Conservation (phyloP, 2,329 filamentous ascomycete genomes). For the Diaporthe eres region DNA sequence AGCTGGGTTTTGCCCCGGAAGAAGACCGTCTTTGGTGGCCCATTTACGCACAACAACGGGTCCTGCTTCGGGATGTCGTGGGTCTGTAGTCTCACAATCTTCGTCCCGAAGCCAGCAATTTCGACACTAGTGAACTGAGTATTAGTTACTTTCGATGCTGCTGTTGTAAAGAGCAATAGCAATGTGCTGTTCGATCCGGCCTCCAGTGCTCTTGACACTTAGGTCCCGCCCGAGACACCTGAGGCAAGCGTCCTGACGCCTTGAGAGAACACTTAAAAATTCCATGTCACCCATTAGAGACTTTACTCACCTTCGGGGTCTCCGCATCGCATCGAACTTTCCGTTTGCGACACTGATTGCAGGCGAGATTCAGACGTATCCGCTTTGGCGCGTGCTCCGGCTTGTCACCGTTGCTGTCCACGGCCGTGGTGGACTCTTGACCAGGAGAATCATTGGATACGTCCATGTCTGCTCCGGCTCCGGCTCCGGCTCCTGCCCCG, state of each 20-base stretch:
- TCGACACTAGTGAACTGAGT: constrained; percentile 37
- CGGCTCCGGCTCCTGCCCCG: neutral
- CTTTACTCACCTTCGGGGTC: constrained; percentile 42
- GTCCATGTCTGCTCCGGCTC: constrained; percentile 18
- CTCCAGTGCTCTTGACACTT: neutral
- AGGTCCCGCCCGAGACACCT: no score
- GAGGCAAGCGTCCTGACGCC: no score
- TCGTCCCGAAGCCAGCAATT: constrained; percentile 48
- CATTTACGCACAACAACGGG: constrained; percentile 41
- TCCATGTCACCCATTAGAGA: neutral
- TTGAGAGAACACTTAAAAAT: neutral
- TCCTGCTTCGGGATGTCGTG: constrained; percentile 44
- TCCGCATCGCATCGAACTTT: constrained; percentile 51
- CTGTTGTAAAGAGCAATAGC: neutral
- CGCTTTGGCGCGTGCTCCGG: constrained; percentile 39
- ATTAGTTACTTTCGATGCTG: neutral
- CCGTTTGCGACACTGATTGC: constrained; percentile 49
- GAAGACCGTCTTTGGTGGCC: constrained; percentile 42
- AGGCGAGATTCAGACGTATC: constrained; percentile 45
- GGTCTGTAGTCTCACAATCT: constrained; percentile 48
- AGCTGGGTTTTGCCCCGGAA: constrained; percentile 23
- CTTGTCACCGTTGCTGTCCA: neutral
- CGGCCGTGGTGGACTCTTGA: neutral
- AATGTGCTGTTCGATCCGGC: neutral
- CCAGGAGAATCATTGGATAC: neutral